These are phyloP conservation scores for Viridothelium virens DNA, from an alignment of 495 filamentous ascomycete genomes.

Conservation along the genomic window DNA sequence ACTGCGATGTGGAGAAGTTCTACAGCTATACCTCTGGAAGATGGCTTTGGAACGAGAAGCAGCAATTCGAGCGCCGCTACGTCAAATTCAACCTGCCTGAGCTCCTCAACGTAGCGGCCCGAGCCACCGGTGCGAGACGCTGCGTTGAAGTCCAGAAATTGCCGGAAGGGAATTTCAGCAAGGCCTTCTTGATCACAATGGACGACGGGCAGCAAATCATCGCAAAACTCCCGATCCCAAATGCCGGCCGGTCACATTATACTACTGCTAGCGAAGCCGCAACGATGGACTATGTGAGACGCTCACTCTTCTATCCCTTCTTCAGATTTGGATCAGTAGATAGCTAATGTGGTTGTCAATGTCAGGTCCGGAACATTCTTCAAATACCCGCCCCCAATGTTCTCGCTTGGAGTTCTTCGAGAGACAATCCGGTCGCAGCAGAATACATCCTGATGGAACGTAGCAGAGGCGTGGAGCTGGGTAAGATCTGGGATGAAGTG, in stretches of 20 bases:
- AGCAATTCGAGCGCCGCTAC: background rate
- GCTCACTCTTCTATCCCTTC: background rate
- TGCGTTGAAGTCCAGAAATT: background rate
- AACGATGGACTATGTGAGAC: slow-evolving; percentile 9
- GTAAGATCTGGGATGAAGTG: background rate
- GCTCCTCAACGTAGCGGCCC: background rate
- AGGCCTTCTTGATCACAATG: slow-evolving; percentile 20
- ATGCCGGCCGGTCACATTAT: slow-evolving; percentile 14
- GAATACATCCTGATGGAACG: slow-evolving; percentile 3
- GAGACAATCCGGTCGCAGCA: background rate
- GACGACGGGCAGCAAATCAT: slow-evolving; percentile 16
- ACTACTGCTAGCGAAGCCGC: slow-evolving; percentile 16
- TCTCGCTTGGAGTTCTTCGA: background rate
- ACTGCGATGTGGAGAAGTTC: background rate
- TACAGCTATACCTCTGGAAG: background rate
- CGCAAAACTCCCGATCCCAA: slow-evolving; percentile 19
- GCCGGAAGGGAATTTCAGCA: slow-evolving; percentile 18
- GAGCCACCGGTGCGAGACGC: background rate
- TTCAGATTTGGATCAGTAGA: background rate
- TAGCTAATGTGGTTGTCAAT: background rate
- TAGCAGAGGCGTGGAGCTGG: background rate
- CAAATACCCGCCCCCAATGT: background rate
- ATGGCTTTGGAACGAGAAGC: background rate
- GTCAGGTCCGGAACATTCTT: background rate
- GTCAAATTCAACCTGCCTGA: background rate